These are phyloP conservation scores for Albatrellus sp. DNA, from an alignment of 1,284 basidiomycete species.

Conservation along the genomic window DNA sequence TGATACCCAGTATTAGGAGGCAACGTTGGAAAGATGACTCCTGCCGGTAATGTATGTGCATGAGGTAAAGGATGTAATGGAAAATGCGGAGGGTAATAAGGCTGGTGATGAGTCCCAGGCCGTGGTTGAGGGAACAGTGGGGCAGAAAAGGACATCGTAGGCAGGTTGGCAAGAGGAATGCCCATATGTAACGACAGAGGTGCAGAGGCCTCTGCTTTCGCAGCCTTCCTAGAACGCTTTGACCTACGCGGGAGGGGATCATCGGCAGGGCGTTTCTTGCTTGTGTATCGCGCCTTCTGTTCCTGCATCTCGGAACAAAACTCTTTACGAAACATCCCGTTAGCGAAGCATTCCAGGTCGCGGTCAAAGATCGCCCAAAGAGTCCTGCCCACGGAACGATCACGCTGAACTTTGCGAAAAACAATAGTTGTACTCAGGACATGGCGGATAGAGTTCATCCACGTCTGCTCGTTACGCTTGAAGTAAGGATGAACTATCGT, in stretches of 20 bases:
- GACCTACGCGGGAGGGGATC: conserved; percentile 22
- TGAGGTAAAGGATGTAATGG: conserved; percentile 5
- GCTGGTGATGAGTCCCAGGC: conserved; percentile 53
- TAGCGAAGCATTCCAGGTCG: conserved; percentile 57
- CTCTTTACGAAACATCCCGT: conserved; percentile 59
- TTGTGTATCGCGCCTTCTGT: conserved; percentile 24
- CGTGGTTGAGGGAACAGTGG: conserved; percentile 42
- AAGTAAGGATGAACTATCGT: conserved; percentile 89
- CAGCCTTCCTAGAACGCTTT: conserved; percentile 34
- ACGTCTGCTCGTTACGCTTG: conserved; percentile 87
- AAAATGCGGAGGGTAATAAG: conserved; percentile 48
- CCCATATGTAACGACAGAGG: conserved; percentile 13
- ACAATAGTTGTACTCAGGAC: conserved; percentile 75
- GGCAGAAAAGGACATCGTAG: conserved; percentile 26
- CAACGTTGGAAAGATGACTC: conserved; percentile 60
- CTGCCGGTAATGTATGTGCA: conserved; percentile 33
- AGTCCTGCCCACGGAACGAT: conserved; percentile 56
- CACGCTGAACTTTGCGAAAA: conserved; percentile 60
- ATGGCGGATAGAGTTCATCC: conserved; percentile 89
- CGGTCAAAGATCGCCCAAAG: conserved; percentile 69
- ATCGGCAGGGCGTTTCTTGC: conserved; percentile 21
- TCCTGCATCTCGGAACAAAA: conserved; percentile 52
- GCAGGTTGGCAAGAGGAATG: conserved; percentile 13
- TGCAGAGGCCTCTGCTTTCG: conserved; percentile 3
- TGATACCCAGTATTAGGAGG: conserved; percentile 35